Evolutionary conservation across 148 eudicot genomes (phyloP).

Genomic region (Rhododendron ovatum): DNA sequence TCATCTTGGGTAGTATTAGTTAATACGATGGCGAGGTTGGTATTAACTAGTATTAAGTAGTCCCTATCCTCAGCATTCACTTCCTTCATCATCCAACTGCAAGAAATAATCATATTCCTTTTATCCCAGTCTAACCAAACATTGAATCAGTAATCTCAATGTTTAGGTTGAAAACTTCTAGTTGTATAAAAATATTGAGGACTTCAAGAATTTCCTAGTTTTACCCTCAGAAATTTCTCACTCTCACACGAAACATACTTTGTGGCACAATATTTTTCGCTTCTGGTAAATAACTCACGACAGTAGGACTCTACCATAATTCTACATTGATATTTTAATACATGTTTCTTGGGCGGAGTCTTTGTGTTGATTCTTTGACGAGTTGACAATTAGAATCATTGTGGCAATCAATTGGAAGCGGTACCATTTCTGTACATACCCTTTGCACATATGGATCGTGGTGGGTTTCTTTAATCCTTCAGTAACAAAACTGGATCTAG

Average conservation of each 20-base stretch:
- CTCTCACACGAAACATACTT: not conserved
- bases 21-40: not conserved
- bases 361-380: constrained; percentile 36
- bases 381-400: constrained; percentile 53
- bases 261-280: not conserved
- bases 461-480: constrained; percentile 36
- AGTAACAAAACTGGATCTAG: not conserved
- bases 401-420: constrained; percentile 78
- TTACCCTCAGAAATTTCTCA: not conserved
- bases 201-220: not conserved
- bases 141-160: not conserved
- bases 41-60: not conserved
- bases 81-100: not conserved
- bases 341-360: not conserved
- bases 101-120: not conserved
- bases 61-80: not conserved
- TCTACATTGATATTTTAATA: not conserved
- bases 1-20: not conserved
- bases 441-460: constrained; percentile 95
- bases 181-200: not conserved
- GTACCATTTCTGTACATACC: constrained; percentile 69
- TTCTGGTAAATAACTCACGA: not conserved
- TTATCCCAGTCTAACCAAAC: not conserved
- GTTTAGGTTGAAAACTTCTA: not conserved
- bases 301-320: not conserved